Evolutionary conservation across 192 early-diverging fungal species (phyloP), one percentile per base, ranked within the genome.

Genomic region (Backusella luteola): DNA sequence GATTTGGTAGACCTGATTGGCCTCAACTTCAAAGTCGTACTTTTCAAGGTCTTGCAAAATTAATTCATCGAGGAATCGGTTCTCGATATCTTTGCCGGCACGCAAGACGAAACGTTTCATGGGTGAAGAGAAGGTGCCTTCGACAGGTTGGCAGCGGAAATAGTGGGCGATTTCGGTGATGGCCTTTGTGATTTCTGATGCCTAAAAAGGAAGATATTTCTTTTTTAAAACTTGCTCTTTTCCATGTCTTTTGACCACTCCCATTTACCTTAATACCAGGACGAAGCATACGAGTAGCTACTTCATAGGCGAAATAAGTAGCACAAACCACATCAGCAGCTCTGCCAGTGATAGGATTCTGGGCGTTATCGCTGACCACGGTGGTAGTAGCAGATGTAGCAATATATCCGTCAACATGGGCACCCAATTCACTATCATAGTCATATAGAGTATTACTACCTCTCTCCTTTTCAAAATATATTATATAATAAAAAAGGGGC

Each of bases 351-450:
- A 94, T 81, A 36, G 92, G 89, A 26, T 82, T 76, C 23, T 86
- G 82, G n/a, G 91, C 85, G 66, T 80, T 83, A 49, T 88, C 79
- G 52, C 89, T 94, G 42, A 96, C 79, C 23, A 95, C 87, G 34
- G 88, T 84, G 4, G 96, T 97, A 83, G 96, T 95, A 1, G 92
- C 96, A n/a, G 90, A 85, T 23, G 90, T 89, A 39, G 91, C 87
- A 67, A 93, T 91, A 83, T 94, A 97, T 21, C 97, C 97, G 85
- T 98, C 94, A 77, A 99, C 89, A 82, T 99, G 97, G 46, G 87
- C 94, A 70, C 93, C 93, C 44, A 98, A 84, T 75, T 97, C 95
- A 81, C 91, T 90, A 80, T 49, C 36, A 39, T 11, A 21, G 8
- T 66, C 32, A 3, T 35, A 23, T 35, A 35, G 7, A 15, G 52